Base-by-base conservation (phyloP, 306 rosid genomes). In the Glycine tomentella region DNA sequence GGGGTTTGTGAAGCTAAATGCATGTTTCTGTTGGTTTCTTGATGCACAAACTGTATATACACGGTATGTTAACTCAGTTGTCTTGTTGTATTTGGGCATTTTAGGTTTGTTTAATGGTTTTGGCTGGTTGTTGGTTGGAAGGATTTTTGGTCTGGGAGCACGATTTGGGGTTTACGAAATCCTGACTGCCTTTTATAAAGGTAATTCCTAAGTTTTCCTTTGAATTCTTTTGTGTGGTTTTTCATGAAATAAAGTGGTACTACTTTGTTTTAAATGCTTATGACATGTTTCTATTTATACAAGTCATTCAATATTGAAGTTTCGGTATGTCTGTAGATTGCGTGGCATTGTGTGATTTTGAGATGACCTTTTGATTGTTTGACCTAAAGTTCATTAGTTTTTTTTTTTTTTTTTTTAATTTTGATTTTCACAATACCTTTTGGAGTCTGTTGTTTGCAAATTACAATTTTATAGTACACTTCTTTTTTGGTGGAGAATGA, bases 81-180 rank as follows among this genome's bases (percentile, higher is more conserved):
- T 42, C 75, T 68, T 58, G 55, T 85, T 66, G 12, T 33, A 17
- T 78, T 69, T 82, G 80, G 63, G 67, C 71, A 16, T 83, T 83
- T 80, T 78, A 95, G 99, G 97, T 77, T 72, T 95, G 69, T 93
- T 84, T 69, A 82, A 77, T 75, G 99, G 99, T 46, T 86, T 88
- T 81, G 85, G 95, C 49, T 93, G 93, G 98, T 85, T 84, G 85
- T 93, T 91, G 55, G 76, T 40, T 7, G 98, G 97, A 82, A 95
- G 96, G 87, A 67, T 85, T 84, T 88, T 91, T 15, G 97, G 99
- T 59, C 34, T 91, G n/a, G 99, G 97, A 87, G 87, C 93, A 66
- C 90, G 98, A 67, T 95, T 90, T 86, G 99, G 96, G 80, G 89
- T 87, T 80, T 93, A 93, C 17, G 99, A 95, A 86, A 87, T 95